Conservation (phyloP, 495 filamentous ascomycete genomes). For the Annulohypoxylon nitens region DNA sequence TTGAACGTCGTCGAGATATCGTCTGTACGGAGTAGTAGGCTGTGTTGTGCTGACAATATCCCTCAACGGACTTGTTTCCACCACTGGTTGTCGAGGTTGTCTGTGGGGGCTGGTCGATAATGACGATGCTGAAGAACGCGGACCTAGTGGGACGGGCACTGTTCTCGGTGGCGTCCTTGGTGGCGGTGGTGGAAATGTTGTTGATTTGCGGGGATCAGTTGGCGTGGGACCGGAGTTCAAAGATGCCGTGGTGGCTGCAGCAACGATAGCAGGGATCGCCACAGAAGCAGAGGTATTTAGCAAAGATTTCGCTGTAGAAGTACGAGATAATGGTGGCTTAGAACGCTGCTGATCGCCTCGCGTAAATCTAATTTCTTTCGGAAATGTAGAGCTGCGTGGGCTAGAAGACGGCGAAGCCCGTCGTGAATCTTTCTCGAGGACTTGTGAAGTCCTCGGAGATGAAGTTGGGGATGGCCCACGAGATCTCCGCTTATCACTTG, state of each 20-base stretch:
- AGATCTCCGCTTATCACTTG: conserved; percentile 36
- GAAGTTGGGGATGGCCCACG: conserved; percentile 44
- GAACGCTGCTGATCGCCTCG: conserved; percentile 50
- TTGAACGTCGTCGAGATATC: conserved; percentile 54
- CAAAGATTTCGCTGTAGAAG: conserved; percentile 42
- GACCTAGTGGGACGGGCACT: conserved; percentile 25
- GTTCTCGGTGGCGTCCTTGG: conserved; percentile 17
- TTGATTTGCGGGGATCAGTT: conserved; percentile 43
- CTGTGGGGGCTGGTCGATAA: conserved; percentile 38
- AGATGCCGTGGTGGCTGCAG: conserved; percentile 38
- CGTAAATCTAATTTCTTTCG: conserved; percentile 46
- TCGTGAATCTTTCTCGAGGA: conserved; percentile 44
- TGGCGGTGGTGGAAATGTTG: conserved; percentile 28
- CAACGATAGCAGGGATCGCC: conserved; percentile 34
- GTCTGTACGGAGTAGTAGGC: conserved; percentile 50
- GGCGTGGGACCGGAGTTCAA: conserved; percentile 35
- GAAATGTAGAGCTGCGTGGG: conserved; percentile 55
- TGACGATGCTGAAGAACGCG: conserved; percentile 36
- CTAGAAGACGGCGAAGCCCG: conserved; percentile 41
- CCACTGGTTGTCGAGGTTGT: conserved; percentile 49
- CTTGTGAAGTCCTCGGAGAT: conserved; percentile 41
- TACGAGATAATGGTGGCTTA: conserved; percentile 47
- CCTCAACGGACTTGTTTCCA: conserved; percentile 45
- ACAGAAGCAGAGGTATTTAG: conserved; percentile 38
- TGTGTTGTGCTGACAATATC: conserved; percentile 33